phyloP scores from a whole-genome alignment of 345 rosid species.

The Turnera subulata region DNA sequence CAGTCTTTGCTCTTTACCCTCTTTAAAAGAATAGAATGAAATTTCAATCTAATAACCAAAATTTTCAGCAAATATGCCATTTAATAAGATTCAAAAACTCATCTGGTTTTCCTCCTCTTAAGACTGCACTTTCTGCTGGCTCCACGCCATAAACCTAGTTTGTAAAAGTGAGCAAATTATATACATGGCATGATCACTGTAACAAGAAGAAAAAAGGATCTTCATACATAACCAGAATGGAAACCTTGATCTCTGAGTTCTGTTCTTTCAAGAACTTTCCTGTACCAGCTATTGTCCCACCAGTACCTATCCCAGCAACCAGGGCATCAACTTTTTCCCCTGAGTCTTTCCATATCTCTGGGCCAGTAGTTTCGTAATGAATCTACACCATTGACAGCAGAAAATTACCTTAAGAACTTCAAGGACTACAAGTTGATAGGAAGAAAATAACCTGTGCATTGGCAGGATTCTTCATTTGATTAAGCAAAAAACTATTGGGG shows the following conservation, averaged over 20 bases:
- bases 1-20: background rate
- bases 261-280: slow-evolving; percentile 73
- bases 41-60: background rate
- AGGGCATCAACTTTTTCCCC: slow-evolving; percentile 70
- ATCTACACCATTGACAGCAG: slow-evolving; percentile 31
- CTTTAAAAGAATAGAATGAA: background rate
- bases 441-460: slow-evolving; percentile 72
- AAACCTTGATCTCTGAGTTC: slow-evolving; percentile 67
- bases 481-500: slow-evolving; percentile 69
- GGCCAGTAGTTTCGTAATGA: slow-evolving; percentile 86
- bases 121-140: slow-evolving; percentile 73
- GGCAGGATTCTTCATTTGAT: slow-evolving; percentile 78
- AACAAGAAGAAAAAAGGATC: background rate
- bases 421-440: slow-evolving; percentile 3
- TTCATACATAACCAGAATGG: too few relatives aligned
- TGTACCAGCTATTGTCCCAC: slow-evolving; percentile 79
- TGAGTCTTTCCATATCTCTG: slow-evolving; percentile 80
- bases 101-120: slow-evolving; percentile 88
- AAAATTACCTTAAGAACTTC: background rate
- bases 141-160: slow-evolving; percentile 85
- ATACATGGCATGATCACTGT: too few relatives aligned
- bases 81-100: background rate
- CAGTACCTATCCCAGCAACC: slow-evolving; percentile 85
- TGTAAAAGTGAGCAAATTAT: too few relatives aligned
- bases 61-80: background rate